Conservation (phyloP, 2,329 filamentous ascomycete species). For the Annulohypoxylon truncatum region DNA sequence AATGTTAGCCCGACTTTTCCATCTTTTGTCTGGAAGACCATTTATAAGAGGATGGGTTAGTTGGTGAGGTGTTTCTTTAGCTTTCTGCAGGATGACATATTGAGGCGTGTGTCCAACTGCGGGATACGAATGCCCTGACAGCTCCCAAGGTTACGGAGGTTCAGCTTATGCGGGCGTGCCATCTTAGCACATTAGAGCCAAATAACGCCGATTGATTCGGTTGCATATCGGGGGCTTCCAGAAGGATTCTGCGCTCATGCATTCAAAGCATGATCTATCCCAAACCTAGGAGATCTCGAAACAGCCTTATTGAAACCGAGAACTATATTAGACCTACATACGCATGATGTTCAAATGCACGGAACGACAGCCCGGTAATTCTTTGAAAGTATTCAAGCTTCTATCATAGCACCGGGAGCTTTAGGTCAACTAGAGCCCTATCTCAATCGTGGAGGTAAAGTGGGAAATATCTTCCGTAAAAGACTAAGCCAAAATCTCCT, state of each 20-base stretch:
- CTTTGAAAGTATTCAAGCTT: slow-evolving; percentile 2
- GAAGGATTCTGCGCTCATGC: slow-evolving; percentile 35
- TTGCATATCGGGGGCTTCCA: slow-evolving; percentile 25
- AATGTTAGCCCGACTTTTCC: background rate
- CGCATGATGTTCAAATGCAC: slow-evolving; percentile 22
- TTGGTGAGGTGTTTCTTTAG: slow-evolving; percentile 3
- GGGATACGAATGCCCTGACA: slow-evolving; percentile 9
- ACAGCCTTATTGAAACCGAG: slow-evolving; percentile 22
- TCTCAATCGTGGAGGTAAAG: slow-evolving; percentile 7
- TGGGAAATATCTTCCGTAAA: slow-evolving; percentile 4
- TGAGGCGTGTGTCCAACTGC: slow-evolving; percentile 6
- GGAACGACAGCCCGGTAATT: slow-evolving; percentile 12
- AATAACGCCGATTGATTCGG: slow-evolving; percentile 5
- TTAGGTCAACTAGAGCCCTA: background rate
- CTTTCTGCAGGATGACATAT: slow-evolving; percentile 18
- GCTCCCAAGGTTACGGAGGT: slow-evolving; percentile 8
- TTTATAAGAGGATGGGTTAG: slow-evolving; percentile 7
- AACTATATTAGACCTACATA: slow-evolving; percentile 17
- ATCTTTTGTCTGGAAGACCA: slow-evolving; percentile 3
- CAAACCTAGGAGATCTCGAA: slow-evolving; percentile 12
- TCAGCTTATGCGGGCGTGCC: slow-evolving; percentile 13
- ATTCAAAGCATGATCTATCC: slow-evolving; percentile 27
- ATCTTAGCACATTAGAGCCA: slow-evolving; percentile 4
- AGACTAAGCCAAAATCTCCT: slow-evolving; percentile 15
- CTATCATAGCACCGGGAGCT: background rate